phyloP scores from a whole-genome alignment of 2,329 filamentous ascomycete species.

The Penicillium sp. region DNA sequence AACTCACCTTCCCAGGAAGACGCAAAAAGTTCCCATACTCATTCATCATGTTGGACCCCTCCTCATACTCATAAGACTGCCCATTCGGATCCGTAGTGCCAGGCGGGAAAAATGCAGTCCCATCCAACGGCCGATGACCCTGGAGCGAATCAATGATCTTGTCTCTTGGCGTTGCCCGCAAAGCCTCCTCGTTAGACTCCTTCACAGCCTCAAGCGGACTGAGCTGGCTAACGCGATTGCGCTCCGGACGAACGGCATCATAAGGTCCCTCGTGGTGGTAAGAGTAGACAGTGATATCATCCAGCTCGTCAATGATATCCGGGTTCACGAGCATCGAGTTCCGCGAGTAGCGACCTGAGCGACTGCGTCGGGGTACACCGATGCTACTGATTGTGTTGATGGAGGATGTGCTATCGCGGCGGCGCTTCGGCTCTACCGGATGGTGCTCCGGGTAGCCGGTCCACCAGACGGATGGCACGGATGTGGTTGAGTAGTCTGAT shows the following conservation, averaged over 20 bases:
- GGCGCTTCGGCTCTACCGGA: slow-evolving; percentile 24
- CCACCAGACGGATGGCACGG: slow-evolving; percentile 24
- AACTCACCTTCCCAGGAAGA: slow-evolving; percentile 70
- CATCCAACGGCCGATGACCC: slow-evolving; percentile 77
- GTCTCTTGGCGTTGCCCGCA: slow-evolving; percentile 78
- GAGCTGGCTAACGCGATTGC: slow-evolving; percentile 64
- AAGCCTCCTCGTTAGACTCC: slow-evolving; percentile 71
- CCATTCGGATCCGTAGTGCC: slow-evolving; percentile 70
- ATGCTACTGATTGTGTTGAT: background rate
- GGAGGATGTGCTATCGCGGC: slow-evolving; percentile 14
- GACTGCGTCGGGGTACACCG: slow-evolving; percentile 7
- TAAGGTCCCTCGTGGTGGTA: slow-evolving; percentile 94
- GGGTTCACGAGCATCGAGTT: slow-evolving; percentile 53
- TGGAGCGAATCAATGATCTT: slow-evolving; percentile 72
- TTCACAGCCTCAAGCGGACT: slow-evolving; percentile 77
- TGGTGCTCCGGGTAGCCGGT: slow-evolving; percentile 27
- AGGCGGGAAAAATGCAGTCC: slow-evolving; percentile 73
- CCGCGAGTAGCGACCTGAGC: slow-evolving; percentile 19
- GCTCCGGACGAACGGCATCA: slow-evolving; percentile 74
- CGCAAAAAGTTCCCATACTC: slow-evolving; percentile 66
- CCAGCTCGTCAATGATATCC: slow-evolving; percentile 80
- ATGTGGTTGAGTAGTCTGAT: slow-evolving; percentile 24
- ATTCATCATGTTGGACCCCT: slow-evolving; percentile 87
- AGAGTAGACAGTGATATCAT: slow-evolving; percentile 61
- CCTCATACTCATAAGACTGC: slow-evolving; percentile 72